Evolutionary conservation across 129 eudicot species (phyloP), one percentile per base, ranked within the genome.

Genomic region (Ambrosia artemisiifolia): DNA sequence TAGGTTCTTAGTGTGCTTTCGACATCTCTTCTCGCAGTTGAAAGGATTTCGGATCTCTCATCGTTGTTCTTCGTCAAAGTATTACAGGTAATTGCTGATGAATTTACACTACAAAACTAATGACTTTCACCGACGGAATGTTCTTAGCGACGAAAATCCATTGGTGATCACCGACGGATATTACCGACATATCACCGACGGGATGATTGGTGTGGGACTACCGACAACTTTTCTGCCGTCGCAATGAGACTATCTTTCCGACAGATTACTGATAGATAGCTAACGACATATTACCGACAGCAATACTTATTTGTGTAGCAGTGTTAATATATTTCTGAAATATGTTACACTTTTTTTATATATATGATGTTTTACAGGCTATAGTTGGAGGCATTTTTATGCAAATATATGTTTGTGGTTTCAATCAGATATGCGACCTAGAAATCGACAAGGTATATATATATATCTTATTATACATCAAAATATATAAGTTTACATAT

Each of bases 361-460:
- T 42, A 34, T 32, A 2, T 49, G 1, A 20, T 3, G 40, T 36
- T 75, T 69, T 67, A 11, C 38, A 77, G 81, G 81, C 76, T 50
- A 70, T 70, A 24, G 7, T 77, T 17, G 81, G 76, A 19, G 81
- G 81, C 71, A 50, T 77, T 49, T 62, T 53, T 50, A 77, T 77
- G 76, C 81, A 77, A 70, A 51, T 77, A 62, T 77, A 77, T 19
- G 81, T 77, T 62, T 77, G 81, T 62, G 76, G 81, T 10, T 77
- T 77, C 76, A 77, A 77, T 70, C 76, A 77, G 20, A 77, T 77
- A 62, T 77, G 81, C 28, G 81, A 77, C 56, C 24, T 77, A 70
- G 76, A 70, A 63, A 77, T 77, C 16, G 81, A 77, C 81, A 77
- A 70, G 81, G 81, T 77, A 77, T 46, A 19, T 5, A 0, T 12